Base-by-base conservation (phyloP, 345 rosid species). In the Salix exigua region DNA sequence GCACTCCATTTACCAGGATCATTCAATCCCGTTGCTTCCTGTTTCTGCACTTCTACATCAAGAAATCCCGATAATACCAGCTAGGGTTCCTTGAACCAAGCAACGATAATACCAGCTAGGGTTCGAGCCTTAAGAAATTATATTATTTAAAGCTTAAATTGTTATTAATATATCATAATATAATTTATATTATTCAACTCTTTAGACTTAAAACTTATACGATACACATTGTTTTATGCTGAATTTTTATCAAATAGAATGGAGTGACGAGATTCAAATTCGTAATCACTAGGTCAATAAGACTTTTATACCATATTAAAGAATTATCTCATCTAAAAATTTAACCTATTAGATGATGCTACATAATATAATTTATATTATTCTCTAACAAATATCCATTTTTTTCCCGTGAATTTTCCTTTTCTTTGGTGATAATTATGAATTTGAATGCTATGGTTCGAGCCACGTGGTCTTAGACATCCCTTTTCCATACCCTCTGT, bases 381-480 rank as follows among this genome's bases (percentile, higher is more conserved):
- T 33, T 33, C 35, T 33, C 0, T 33, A 5, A 33, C 1, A 0
- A 0, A 33, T 0, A 33, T 33, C 0, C 1, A 5, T 5, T 0
- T 5, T 33, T 33, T 33, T 4, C 1, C 6, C n/a, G n/a, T n/a
- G 5, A 33, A 33, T 33, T 33, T 33, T 33, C 6, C 37, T 33
- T 33, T 33, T 33, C 37, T 33, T 33, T 33, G 37, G 37, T 33
- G 5, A 33, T 33, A 5, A 4, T 0, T 33, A 33, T 33, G 37
- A 33, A 33, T 5, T 33, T 33, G 6, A 33, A 33, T 5, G 23
- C 28, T 10, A 3, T 2, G 0, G 28, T 21, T 55, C 62, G 10
- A 23, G 28, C 62, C 28, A 55, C 62, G 62, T 55, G 62, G 25
- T 9, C 9, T 8, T 8, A n/a, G 62, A 55, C 10, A n/a, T 2